A percentile compares a stretch with the other conserved stretches of the same genome.
Conservation (phyloP, 352 stramenopile genomes). For the Phytophthora palmivora region DNA sequence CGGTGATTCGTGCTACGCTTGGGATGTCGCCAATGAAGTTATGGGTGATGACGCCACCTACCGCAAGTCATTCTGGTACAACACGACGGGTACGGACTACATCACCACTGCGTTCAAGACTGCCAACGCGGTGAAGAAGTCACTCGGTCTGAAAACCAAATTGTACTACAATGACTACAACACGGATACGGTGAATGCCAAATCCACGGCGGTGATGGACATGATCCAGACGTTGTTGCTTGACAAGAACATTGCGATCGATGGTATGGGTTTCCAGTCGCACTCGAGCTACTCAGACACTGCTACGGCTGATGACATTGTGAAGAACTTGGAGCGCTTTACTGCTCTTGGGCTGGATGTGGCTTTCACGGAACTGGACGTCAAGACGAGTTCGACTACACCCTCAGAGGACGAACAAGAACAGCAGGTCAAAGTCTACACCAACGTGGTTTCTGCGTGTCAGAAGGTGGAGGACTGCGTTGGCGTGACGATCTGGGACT, state of each 20-base stretch:
- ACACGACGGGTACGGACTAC: slow-evolving; percentile 38
- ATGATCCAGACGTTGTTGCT: slow-evolving; percentile 35
- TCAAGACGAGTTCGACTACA: slow-evolving; percentile 20
- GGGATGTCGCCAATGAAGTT: slow-evolving; percentile 39
- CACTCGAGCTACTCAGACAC: slow-evolving; percentile 31
- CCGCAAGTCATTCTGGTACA: slow-evolving; percentile 41
- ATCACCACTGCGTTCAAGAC: slow-evolving; percentile 43
- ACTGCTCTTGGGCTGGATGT: slow-evolving; percentile 35
- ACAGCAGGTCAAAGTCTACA: slow-evolving; percentile 27
- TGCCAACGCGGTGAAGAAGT: slow-evolving; percentile 39
- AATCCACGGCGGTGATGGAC: slow-evolving; percentile 35
- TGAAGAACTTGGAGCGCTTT: slow-evolving; percentile 37
- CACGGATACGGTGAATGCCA: slow-evolving; percentile 38
- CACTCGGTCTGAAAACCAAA: slow-evolving; percentile 30
- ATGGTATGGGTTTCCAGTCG: slow-evolving; percentile 39
- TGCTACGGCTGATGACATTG: slow-evolving; percentile 15
- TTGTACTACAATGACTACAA: slow-evolving; percentile 43
- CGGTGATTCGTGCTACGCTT: slow-evolving; percentile 36
- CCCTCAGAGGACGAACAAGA: slow-evolving; percentile 21
- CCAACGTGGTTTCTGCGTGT: slow-evolving; percentile 25
- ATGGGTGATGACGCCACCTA: slow-evolving; percentile 35
- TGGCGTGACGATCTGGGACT: slow-evolving; percentile 37
- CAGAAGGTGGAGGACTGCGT: slow-evolving; percentile 34
- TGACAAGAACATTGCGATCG: slow-evolving; percentile 28
- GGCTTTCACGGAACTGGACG: slow-evolving; percentile 35